Evolutionary conservation across 352 stramenopile genomes (phyloP).

Genomic region (Aphanomyces euteiches): DNA sequence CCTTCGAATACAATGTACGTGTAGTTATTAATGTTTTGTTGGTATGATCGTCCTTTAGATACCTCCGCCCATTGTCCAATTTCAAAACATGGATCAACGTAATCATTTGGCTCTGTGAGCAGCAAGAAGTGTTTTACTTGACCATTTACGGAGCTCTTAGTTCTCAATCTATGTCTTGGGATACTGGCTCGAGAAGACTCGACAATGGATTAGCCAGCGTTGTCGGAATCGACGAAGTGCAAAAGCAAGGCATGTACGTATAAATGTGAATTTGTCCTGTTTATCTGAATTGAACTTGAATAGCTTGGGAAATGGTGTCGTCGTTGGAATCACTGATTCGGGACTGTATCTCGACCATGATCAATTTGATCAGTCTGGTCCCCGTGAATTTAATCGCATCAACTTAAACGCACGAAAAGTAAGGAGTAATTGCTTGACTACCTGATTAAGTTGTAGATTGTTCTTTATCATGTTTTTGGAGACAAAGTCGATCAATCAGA

Average conservation of each 20-base stretch:
- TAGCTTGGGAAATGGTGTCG: slow-evolving; percentile 50
- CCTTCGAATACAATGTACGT: too few relatives aligned
- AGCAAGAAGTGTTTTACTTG: slow-evolving; percentile 45
- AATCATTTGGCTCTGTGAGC: slow-evolving; percentile 60
- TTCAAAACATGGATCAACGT: slow-evolving; percentile 57
- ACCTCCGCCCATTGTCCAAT: slow-evolving; percentile 37
- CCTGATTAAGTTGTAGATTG: slow-evolving; percentile 44
- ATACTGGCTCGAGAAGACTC: slow-evolving; percentile 39
- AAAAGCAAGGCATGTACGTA: slow-evolving; percentile 50
- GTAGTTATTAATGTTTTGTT: too few relatives aligned
- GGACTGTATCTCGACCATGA: slow-evolving; percentile 79
- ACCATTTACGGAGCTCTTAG: slow-evolving; percentile 37
- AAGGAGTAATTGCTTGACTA: background rate
- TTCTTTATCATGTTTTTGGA: slow-evolving; percentile 75
- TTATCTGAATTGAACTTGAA: background rate
- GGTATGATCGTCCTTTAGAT: background rate
- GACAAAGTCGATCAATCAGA: slow-evolving; percentile 63
- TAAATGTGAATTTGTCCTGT: background rate
- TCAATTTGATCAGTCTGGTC: slow-evolving; percentile 64
- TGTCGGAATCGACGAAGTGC: slow-evolving; percentile 58
- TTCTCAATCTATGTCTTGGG: slow-evolving; percentile 27
- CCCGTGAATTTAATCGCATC: slow-evolving; percentile 7
- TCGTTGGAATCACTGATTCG: slow-evolving; percentile 80
- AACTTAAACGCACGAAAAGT: slow-evolving; percentile 21
- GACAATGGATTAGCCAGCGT: slow-evolving; percentile 59